Percentiles rank a stretch among this genome's conserved stretches.
Evolutionary conservation across 768 basidiomycete genomes (phyloP).

Genomic region (Psilocybe tampanensis): DNA sequence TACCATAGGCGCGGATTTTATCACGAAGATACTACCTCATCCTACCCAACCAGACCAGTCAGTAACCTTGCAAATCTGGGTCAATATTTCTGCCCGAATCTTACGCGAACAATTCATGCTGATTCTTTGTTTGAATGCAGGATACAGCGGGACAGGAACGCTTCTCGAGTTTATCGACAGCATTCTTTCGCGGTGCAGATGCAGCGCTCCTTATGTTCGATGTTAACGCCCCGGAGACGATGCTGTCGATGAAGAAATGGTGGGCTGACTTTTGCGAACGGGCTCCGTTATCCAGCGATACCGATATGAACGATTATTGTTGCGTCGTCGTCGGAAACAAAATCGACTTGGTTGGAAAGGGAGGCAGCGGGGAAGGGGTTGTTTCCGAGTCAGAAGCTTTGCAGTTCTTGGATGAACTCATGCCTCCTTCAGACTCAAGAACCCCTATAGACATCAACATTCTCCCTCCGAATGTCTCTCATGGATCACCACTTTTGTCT

Average conservation of each 20-base stretch:
- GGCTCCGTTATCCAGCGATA: conserved; percentile 64
- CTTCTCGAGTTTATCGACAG: conserved; percentile 78
- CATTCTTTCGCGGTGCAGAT: conserved; percentile 87
- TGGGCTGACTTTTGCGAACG: conserved; percentile 74
- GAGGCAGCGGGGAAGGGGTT: conserved; percentile 9
- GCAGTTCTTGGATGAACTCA: conserved; percentile 57
- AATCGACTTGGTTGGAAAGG: conserved; percentile 51
- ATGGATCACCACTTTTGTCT: conserved; percentile 11
- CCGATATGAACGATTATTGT: conserved; percentile 64
- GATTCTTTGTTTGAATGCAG: conserved; percentile 34
- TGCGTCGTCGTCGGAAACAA: conserved; percentile 83
- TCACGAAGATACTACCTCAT: conserved; percentile 72
- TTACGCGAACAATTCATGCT: neutral
- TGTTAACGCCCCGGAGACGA: conserved; percentile 65
- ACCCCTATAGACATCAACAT: conserved; percentile 9
- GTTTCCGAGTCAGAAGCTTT: conserved; percentile 47
- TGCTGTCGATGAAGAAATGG: conserved; percentile 67
- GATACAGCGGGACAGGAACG: conserved; percentile 90
- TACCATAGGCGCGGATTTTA: conserved; percentile 91
- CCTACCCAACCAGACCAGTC: conserved; percentile 53
- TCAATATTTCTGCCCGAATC: conserved; percentile 20
- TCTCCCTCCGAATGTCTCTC: conserved; percentile 10
- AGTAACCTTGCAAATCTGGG: conserved; percentile 69
- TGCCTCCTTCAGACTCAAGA: conserved; percentile 39
- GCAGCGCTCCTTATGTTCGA: conserved; percentile 84